phyloP scores from a whole-genome alignment of 2,329 filamentous ascomycete genomes.

The Clonostachys rosea region DNA sequence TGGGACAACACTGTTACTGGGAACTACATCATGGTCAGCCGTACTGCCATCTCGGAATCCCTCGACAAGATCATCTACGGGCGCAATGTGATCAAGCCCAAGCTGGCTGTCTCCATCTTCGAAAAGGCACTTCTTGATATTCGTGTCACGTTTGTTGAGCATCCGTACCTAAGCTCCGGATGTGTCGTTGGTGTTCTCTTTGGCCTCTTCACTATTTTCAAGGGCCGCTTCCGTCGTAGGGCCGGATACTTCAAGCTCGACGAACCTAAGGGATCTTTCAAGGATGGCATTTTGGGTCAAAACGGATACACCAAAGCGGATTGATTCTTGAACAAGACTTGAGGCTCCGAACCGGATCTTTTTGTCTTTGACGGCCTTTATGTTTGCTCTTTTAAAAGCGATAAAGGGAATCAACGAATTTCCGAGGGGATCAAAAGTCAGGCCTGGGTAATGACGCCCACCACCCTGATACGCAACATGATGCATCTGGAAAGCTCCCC shows the following conservation, averaged over 20 bases:
- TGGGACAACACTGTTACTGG: slow-evolving; percentile 92
- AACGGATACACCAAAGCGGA: slow-evolving; percentile 27
- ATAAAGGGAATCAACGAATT: no score
- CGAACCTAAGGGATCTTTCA: slow-evolving; percentile 45
- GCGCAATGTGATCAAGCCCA: slow-evolving; percentile 68
- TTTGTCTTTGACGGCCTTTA: slow-evolving; percentile 2
- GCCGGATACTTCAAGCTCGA: slow-evolving; percentile 60
- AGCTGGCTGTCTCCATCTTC: slow-evolving; percentile 70
- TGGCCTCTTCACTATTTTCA: slow-evolving; percentile 41
- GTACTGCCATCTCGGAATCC: slow-evolving; percentile 88
- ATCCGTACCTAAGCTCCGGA: slow-evolving; percentile 53
- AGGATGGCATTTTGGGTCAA: slow-evolving; percentile 60
- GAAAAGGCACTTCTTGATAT: slow-evolving; percentile 69
- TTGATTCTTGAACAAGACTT: slow-evolving; percentile 6
- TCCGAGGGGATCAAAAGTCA: no score
- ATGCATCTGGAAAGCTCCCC: no score
- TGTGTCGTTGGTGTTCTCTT: slow-evolving; percentile 54
- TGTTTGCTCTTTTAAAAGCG: not conserved
- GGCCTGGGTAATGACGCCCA: no score
- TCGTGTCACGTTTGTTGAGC: slow-evolving; percentile 50
- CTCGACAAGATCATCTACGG: slow-evolving; percentile 65
- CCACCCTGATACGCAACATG: no score
- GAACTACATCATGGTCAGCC: slow-evolving; percentile 82
- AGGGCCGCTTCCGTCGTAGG: slow-evolving; percentile 48
- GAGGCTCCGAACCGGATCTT: not conserved